Evolutionary conservation across 768 basidiomycete genomes (phyloP), one percentile per base, ranked within the genome.

Genomic region (Hirschioporus abietinus): DNA sequence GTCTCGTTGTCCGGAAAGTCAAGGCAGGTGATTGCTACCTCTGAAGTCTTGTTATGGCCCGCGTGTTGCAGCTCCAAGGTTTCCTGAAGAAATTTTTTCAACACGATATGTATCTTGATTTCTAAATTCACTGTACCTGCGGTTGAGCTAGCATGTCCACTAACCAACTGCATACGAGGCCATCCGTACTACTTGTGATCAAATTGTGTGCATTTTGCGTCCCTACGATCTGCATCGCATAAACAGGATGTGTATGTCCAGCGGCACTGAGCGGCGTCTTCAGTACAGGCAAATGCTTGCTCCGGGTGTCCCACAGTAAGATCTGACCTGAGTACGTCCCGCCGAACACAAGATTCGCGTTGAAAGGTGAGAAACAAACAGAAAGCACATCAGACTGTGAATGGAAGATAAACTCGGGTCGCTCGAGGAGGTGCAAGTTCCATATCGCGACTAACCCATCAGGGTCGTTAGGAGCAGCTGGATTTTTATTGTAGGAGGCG

Each of bases 291-390:
- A 98, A 81, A 74, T 97, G 95, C 75, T 96, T 96, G 1, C 96
- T 94, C 61, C 97, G 89, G 8, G 96, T 99, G 73, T 99, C 97
- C 97, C 97, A 99, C 0, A 99, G 84, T 27, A 99, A 80, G 68
- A 99, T 96, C 78, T 99, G 97, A 20, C 97, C 97, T 30, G 97
- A 98, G 75, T 99, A 99, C n/a, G 97, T 98, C 25, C 97, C 97
- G 64, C 97, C 97, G 69, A 99, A 97, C 52, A 99, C 85, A 20
- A 98, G 86, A 72, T 97, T 99, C 1, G 97, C 92, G 76, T 99
- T 96, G 78, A 97, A 99, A 0, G 97, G 96, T 0, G 97, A 98
- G 76, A 99, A 99, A 8, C 91, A 89, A 7, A 99, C 93, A 0
- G 96, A 97, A 23, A 99, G 87, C 36, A 99, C 95, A 73, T 99